These are phyloP conservation scores for Osmanthus fragrans DNA, from an alignment of 257 asterid genomes.

Conservation along the genomic window DNA sequence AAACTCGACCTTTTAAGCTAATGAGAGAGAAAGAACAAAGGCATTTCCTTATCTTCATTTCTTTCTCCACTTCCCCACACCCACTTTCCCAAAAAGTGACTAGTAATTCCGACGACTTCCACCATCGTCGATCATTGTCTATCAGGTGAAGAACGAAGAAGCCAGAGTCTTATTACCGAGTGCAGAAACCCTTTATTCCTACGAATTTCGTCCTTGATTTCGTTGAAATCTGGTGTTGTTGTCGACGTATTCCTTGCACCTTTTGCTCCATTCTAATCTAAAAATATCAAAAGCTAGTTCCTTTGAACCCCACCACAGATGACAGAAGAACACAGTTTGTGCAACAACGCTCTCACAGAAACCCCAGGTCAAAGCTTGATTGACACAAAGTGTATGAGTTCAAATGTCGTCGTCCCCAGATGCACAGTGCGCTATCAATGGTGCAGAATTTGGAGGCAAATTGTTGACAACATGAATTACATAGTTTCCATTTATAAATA, in stretches of 20 bases:
- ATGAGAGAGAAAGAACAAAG: no score
- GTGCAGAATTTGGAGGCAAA: conserved; percentile 2
- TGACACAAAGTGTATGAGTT: background rate
- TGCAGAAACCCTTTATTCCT: no score
- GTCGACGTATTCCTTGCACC: background rate
- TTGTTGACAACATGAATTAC: background rate
- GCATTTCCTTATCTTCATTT: no score
- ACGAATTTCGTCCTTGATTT: no score
- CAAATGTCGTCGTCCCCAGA: background rate
- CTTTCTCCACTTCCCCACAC: no score
- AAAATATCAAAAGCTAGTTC: background rate
- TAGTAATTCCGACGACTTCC: no score
- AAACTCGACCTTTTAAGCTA: no score
- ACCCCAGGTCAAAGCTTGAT: background rate
- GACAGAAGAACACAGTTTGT: conserved; percentile 6
- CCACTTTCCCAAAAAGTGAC: no score
- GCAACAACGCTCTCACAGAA: background rate
- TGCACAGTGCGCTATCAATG: background rate
- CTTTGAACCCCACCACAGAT: conserved; percentile 9
- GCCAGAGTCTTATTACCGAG: no score
- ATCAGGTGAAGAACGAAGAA: no score
- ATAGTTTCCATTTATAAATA: background rate
- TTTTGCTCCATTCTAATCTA: background rate
- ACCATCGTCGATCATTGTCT: no score
- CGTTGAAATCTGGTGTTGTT: no score